Conservation (phyloP, 768 basidiomycete genomes). For the Cyclocybe cylindracea region DNA sequence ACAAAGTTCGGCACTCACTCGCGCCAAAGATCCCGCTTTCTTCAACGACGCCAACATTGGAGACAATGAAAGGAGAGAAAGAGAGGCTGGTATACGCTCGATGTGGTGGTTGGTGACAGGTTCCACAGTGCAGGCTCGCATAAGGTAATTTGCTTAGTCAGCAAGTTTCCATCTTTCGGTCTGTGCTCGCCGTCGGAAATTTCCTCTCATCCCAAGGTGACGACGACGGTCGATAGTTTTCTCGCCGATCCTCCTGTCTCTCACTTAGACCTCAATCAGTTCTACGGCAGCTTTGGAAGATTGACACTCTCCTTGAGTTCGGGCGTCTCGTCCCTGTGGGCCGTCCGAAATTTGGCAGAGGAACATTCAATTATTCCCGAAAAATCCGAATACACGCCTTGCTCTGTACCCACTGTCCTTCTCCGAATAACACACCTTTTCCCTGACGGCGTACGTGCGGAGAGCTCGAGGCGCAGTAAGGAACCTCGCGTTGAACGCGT, state of each 20-base stretch:
- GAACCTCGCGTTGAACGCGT: slow-evolving; percentile 17
- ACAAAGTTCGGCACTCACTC: slow-evolving; percentile 42
- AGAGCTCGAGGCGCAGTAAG: slow-evolving; percentile 16
- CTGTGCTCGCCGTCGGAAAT: slow-evolving; percentile 13
- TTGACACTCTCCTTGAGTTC: slow-evolving; percentile 79
- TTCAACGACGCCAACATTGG: slow-evolving; percentile 69
- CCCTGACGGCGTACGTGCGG: slow-evolving; percentile 9
- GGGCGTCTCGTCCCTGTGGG: slow-evolving; percentile 55
- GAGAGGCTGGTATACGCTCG: slow-evolving; percentile 21
- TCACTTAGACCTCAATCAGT: slow-evolving; percentile 45
- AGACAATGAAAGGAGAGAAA: slow-evolving; percentile 19
- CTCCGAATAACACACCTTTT: slow-evolving; percentile 6
- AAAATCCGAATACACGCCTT: slow-evolving; percentile 14
- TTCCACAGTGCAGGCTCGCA: slow-evolving; percentile 3
- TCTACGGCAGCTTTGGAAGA: slow-evolving; percentile 65
- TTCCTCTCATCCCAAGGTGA: slow-evolving; percentile 54
- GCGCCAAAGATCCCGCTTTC: slow-evolving; percentile 65
- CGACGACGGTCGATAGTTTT: slow-evolving; percentile 71
- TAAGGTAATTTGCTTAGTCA: slow-evolving; percentile 42
- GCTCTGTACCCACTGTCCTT: slow-evolving; percentile 12
- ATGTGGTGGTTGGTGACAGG: slow-evolving; percentile 9
- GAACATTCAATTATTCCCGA: slow-evolving; percentile 41
- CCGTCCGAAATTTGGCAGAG: slow-evolving; percentile 82
- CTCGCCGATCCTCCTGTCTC: slow-evolving; percentile 65
- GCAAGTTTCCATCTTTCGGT: slow-evolving; percentile 20